Percentiles rank a stretch among this genome's conserved stretches.
Evolutionary conservation across 805 yeast genomes (phyloP).

Genomic region (Scheffersomyces coipomensis): DNA sequence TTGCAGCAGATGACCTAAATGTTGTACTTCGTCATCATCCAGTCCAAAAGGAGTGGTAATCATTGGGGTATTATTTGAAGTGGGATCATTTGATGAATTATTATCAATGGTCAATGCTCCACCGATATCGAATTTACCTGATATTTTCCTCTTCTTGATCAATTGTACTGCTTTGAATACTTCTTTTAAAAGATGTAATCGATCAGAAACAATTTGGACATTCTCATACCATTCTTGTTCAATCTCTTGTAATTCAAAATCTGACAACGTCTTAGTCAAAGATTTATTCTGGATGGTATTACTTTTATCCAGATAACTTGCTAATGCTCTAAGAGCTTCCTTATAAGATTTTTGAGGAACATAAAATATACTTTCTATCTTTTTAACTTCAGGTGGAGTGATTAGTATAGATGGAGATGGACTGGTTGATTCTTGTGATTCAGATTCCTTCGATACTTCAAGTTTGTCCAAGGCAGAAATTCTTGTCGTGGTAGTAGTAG

Average conservation of each 20-base stretch:
- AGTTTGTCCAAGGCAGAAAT: too few species aligned
- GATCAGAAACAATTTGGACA: conserved; percentile 20
- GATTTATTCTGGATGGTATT: background rate
- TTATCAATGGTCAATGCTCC: background rate
- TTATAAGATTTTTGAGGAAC: conserved; percentile 1
- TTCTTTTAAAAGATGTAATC: conserved; percentile 27
- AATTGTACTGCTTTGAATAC: conserved; percentile 22
- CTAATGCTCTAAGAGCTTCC: background rate
- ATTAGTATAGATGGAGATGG: background rate
- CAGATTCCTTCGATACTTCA: background rate
- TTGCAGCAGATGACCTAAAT: conserved; percentile 3
- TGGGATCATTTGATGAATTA: background rate
- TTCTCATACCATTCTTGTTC: conserved; percentile 24
- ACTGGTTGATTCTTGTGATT: background rate
- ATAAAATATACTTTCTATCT: background rate
- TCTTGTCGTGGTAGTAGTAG: background rate
- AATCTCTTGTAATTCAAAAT: conserved; percentile 3
- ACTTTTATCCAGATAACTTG: background rate
- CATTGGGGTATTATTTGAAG: background rate
- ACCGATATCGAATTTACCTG: conserved; percentile 2
- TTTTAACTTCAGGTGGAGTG: too few species aligned
- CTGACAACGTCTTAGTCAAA: background rate
- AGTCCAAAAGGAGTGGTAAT: conserved; percentile 5
- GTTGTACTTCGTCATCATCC: conserved; percentile 8
- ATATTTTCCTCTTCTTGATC: conserved; percentile 15